A percentile compares a stretch with the other conserved stretches of the same genome.
Evolutionary conservation across 306 rosid genomes (phyloP).

Genomic region (Benincasa hispida): DNA sequence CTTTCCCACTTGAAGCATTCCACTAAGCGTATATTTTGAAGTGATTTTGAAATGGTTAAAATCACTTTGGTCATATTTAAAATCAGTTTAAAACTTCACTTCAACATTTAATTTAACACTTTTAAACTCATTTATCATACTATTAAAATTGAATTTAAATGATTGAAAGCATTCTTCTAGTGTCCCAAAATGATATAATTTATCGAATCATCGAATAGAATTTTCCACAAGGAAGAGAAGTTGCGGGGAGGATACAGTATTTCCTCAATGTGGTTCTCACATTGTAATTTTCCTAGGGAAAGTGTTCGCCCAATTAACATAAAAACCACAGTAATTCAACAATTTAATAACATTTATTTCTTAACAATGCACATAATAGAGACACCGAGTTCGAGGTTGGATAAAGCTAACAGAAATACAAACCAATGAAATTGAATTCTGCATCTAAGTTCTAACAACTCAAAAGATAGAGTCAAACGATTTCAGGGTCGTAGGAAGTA

Average conservation of each 20-base stretch:
- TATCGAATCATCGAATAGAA: not conserved
- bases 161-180: too few relatives aligned
- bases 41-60: too few relatives aligned
- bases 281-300: not conserved
- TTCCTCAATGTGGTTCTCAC: not conserved
- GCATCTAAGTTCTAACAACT: not conserved
- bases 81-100: too few relatives aligned
- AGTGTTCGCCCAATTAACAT: not conserved
- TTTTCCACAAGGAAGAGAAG: not conserved
- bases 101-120: too few relatives aligned
- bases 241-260: not conserved
- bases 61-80: too few relatives aligned
- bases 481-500: not conserved
- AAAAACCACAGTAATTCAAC: not conserved
- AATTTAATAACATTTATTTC: not conserved
- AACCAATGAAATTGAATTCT: not conserved
- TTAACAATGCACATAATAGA: not conserved
- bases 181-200: too few relatives aligned
- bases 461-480: not conserved
- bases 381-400: not conserved
- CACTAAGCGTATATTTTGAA: too few relatives aligned
- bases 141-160: too few relatives aligned
- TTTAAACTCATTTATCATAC: too few relatives aligned
- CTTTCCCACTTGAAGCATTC: not conserved
- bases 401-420: not conserved